Percentiles rank a stretch among this genome's conserved stretches.
Evolutionary conservation across 169 alveolate genomes (phyloP).

Genomic region (Theileria orientalis): DNA sequence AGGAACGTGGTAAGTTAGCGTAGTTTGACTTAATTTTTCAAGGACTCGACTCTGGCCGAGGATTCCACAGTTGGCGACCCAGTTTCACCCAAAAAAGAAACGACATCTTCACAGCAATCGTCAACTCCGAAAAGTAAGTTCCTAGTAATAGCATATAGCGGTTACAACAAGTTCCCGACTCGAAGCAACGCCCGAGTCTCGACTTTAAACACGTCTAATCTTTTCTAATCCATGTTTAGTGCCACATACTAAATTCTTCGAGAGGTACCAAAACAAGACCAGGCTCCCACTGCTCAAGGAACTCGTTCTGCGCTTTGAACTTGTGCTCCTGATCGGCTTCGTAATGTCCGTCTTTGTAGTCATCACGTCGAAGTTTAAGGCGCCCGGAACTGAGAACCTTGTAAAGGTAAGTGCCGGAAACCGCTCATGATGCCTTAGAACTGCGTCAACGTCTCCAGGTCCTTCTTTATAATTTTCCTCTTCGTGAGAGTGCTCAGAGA

Average conservation of each 20-base stretch:
- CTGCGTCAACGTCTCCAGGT: background rate
- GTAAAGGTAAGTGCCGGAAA: background rate
- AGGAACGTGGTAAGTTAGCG: slow-evolving; percentile 51
- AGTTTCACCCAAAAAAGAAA: background rate
- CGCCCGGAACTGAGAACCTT: background rate
- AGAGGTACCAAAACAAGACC: background rate
- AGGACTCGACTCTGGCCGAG: slow-evolving; percentile 26
- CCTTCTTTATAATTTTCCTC: slow-evolving; percentile 31
- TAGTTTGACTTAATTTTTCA: too few species aligned
- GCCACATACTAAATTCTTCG: background rate
- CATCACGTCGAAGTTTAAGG: background rate
- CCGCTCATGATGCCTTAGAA: background rate
- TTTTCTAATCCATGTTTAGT: background rate
- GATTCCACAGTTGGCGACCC: slow-evolving; percentile 47
- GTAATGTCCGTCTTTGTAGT: background rate
- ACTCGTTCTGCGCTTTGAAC: slow-evolving; percentile 15
- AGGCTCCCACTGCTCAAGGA: slow-evolving; percentile 4
- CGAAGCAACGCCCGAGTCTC: background rate
- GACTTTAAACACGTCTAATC: background rate
- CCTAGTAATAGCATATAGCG: too few species aligned
- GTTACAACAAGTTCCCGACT: too few species aligned
- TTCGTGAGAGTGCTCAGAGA: slow-evolving; percentile 37
- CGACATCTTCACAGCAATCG: slow-evolving; percentile 10
- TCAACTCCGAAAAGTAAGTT: too few species aligned
- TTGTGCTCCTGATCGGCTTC: background rate